phyloP scores from a whole-genome alignment of 2,329 filamentous ascomycete species.

The Shiraia sp. region DNA sequence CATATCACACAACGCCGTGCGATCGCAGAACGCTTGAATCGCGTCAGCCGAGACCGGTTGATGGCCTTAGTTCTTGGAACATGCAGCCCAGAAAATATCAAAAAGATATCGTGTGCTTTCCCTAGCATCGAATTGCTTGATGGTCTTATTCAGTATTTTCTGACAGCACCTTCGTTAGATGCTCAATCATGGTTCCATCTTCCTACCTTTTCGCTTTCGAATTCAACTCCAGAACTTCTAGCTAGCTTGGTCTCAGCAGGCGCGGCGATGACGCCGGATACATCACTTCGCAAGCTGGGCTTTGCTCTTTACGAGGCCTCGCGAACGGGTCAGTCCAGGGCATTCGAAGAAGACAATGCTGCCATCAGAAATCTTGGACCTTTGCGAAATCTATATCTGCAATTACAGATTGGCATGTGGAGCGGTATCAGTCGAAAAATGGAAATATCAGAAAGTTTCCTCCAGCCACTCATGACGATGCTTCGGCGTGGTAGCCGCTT shows the following conservation, averaged over 20 bases:
- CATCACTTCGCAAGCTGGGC: slow-evolving; percentile 63
- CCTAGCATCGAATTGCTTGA: slow-evolving; percentile 65
- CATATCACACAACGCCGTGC: slow-evolving; percentile 44
- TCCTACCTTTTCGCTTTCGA: slow-evolving; percentile 60
- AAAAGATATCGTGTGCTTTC: slow-evolving; percentile 62
- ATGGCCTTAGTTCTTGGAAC: slow-evolving; percentile 66
- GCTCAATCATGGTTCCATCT: slow-evolving; percentile 66
- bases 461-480: slow-evolving; percentile 60
- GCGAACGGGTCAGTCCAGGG: slow-evolving; percentile 41
- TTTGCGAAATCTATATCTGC: slow-evolving; percentile 55
- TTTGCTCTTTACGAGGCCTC: slow-evolving; percentile 56
- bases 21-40: slow-evolving; percentile 47
- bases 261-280: slow-evolving; percentile 61
- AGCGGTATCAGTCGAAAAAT: slow-evolving; percentile 63
- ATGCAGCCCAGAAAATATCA: slow-evolving; percentile 56
- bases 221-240: slow-evolving; percentile 62
- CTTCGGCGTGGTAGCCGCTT: slow-evolving; percentile 62
- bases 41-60: slow-evolving; percentile 59
- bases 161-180: slow-evolving; percentile 60
- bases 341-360: slow-evolving; percentile 56
- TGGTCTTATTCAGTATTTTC: slow-evolving; percentile 63
- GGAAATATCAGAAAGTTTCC: slow-evolving; percentile 62
- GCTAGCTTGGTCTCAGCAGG: slow-evolving; percentile 65
- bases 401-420: slow-evolving; percentile 61
- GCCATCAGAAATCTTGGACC: slow-evolving; percentile 57